Base-by-base conservation (phyloP, 768 basidiomycete genomes). In the Rhodosporidiobolus sp. region DNA sequence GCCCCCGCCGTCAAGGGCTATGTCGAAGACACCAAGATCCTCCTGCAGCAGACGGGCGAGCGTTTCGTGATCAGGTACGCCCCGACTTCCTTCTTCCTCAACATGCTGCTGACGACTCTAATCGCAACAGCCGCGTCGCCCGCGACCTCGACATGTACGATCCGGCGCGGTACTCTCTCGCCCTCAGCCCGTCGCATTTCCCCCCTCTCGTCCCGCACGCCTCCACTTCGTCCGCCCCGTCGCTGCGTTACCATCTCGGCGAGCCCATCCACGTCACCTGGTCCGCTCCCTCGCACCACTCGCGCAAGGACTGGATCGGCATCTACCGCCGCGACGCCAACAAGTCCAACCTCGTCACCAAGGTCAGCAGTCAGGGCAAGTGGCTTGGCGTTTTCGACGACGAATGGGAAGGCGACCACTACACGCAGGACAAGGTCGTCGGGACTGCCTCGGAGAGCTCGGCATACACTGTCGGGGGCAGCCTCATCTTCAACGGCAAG, bases 251-350 rank as follows among this genome's bases (percentile, higher is more conserved):
- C 85, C 90, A 92, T 79, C 87, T 97, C 59, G 96, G 96, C 46
- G 92, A 98, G 80, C 88, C 90, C 3, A 93, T 99, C 76, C 85
- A 81, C 4, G 85, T 99, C 57, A 86, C 86, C 58, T 98, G 94
- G 94, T 87, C 88, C 75, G 94, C 91, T 1, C 94, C 95, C 1
- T 82, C 83, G 48, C 86, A 87, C 65, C 95, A 97, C 79, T 94
- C 94, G 20, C 86, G 91, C 20, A 87, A 88, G 77, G 96, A 99
- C 80, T 98, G 96, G 96, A 90, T 99, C 78, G 96, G 94, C 22
- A 59, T 79, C 30, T 83, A 83, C 72, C 80, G 82, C 11, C 74
- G 94, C 63, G 94, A 91, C 43, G 93, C 93, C 0, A 96, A 94
- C 81, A 88, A 88, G 78, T 91, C 89, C 22, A 87, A 84, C 17